Base-by-base conservation (phyloP, 208 protist genomes). In the Wallacemonas sp. region DNA sequence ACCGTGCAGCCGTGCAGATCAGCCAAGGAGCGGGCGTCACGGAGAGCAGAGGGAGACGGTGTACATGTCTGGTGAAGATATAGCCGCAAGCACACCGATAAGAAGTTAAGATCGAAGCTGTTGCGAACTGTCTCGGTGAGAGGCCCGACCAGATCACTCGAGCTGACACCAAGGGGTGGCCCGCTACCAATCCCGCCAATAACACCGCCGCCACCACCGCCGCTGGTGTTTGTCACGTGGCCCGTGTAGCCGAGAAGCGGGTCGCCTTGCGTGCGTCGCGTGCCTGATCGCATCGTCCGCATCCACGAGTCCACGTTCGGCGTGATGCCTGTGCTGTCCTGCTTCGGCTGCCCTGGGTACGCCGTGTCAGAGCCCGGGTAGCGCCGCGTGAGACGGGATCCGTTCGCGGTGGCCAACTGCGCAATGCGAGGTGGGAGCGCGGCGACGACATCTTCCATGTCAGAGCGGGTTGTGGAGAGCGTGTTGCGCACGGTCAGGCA, bases 241-340 rank as follows among this genome's bases (percentile, higher is more conserved):
- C n/a, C n/a, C n/a, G n/a, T n/a, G n/a, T n/a, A n/a, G n/a, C 6
- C 36, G 9, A 41, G 36, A 6, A 41, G 36, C 36, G 46, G 46
- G 46, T 54, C 46, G 5, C 46, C 9, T 12, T 3, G 22, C 6
- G 9, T 0, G 5, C 51, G 51, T 11, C 51, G 30, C 21, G 51
- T 41, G 15, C 51, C 30, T 6, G 51, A 6, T 26, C 51, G 51
- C 51, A 58, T 34, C 51, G 51, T 42, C 14, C 51, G 51, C 51
- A 58, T 4, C 51, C 51, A 58, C 51, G 51, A 58, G 28, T 58
- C 51, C 15, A 21, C n/a, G n/a, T n/a, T n/a, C n/a, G n/a, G n/a
- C n/a, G n/a, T n/a, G n/a, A n/a, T n/a, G n/a, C n/a, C n/a, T n/a
- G n/a, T n/a, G n/a, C n/a, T n/a, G n/a, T n/a, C n/a, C n/a, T n/a